These are phyloP conservation scores for Sorghum bicolor DNA, from an alignment of 176 grass and related monocot species.

Conservation along the genomic window DNA sequence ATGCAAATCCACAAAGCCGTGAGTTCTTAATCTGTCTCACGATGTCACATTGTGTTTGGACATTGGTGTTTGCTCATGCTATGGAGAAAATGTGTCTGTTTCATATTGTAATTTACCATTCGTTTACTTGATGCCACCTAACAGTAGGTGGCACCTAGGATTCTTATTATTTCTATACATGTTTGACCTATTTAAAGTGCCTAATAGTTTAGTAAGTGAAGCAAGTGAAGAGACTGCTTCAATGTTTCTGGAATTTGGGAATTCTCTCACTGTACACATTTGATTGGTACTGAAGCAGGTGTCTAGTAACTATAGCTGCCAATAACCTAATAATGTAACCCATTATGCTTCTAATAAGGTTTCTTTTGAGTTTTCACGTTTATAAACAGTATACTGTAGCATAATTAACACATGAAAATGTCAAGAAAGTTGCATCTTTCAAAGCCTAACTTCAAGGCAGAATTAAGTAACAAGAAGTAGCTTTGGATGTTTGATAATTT, in stretches of 20 bases:
- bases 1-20: slow-evolving; percentile 91
- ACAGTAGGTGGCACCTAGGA: no score
- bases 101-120: background rate
- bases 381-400: background rate
- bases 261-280: slow-evolving; percentile 7
- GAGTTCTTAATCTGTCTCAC: slow-evolving; percentile 29
- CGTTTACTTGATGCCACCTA: background rate
- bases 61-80: background rate
- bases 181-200: background rate
- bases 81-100: background rate
- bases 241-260: background rate
- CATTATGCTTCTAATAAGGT: background rate
- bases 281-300: background rate
- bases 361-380: background rate
- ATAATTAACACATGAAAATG: background rate
- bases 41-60: slow-evolving; percentile 10
- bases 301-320: background rate
- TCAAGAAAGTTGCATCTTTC: background rate
- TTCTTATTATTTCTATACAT: background rate
- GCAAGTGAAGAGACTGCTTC: background rate
- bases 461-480: background rate
- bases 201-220: background rate
- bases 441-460: background rate
- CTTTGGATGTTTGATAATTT: background rate
- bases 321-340: background rate